phyloP scores from a whole-genome alignment of 208 protist genomes.

The Entamoeba moshkovskii region DNA sequence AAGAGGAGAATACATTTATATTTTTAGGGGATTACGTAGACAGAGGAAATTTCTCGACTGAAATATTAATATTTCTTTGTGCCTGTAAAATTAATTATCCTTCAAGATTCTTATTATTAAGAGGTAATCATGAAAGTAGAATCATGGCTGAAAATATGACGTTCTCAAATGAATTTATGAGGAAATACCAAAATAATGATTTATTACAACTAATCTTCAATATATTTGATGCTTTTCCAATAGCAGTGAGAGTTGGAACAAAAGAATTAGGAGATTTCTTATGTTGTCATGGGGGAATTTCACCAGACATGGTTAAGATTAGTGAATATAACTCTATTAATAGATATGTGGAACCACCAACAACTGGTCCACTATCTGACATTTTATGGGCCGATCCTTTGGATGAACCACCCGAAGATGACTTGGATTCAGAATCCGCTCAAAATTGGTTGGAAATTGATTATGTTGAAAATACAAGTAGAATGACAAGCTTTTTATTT shows the following conservation, averaged over 20 bases:
- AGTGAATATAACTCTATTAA: slow-evolving; percentile 48
- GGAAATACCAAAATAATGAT: slow-evolving; percentile 41
- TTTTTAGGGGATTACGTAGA: slow-evolving; percentile 43
- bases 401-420: neutral
- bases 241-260: slow-evolving; percentile 40
- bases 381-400: slow-evolving; percentile 29
- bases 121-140: slow-evolving; percentile 36
- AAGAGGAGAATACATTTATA: slow-evolving; percentile 18
- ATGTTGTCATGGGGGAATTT: slow-evolving; percentile 75
- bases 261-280: slow-evolving; percentile 50
- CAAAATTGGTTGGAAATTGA: neutral
- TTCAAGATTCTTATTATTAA: slow-evolving; percentile 20
- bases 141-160: slow-evolving; percentile 32
- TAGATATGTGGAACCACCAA: slow-evolving; percentile 25
- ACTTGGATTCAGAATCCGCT: neutral
- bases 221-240: slow-evolving; percentile 58
- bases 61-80: slow-evolving; percentile 27
- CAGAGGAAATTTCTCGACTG: slow-evolving; percentile 30
- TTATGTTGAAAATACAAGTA: neutral
- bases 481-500: slow-evolving; percentile 28
- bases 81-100: slow-evolving; percentile 34
- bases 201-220: slow-evolving; percentile 55
- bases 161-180: slow-evolving; percentile 21
- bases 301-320: slow-evolving; percentile 68
- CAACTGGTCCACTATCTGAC: neutral